Evolutionary conservation across 345 rosid species (phyloP), one percentile per base, ranked within the genome.

Genomic region (Eucalyptus globulus): DNA sequence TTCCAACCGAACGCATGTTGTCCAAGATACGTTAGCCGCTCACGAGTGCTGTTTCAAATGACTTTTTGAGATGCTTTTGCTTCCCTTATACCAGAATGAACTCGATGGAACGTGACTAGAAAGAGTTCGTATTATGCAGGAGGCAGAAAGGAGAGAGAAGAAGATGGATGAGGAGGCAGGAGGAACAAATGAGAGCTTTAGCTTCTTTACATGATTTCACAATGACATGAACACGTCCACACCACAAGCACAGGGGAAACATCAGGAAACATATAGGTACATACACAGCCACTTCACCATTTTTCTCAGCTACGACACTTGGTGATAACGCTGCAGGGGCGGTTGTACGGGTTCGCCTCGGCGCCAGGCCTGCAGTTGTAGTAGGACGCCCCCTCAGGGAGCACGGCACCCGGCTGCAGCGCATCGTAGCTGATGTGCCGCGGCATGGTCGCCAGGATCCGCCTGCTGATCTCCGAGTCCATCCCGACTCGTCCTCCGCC

Each of bases 361-460:
- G 96, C 96, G n/a, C 98, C 97, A 2, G 91, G 88, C 89, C 88
- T 91, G 89, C 99, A 97, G 91, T 97, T 97, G 89, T 97, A 97
- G 92, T 96, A 97, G 24, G 98, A 95, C 0, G 96, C 96, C 24
- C 99, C 93, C 97, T 95, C 67, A 49, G 93, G 9, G 98, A 96
- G 93, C 99, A 96, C 3, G 99, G 98, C 47, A 94, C 94, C 89
- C 86, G 95, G 87, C 92, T 91, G 94, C 94, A 97, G 90, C 3
- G 98, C 94, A 5, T 85, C 94, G 49, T 95, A 97, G 94, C 99
- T 96, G 92, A 97, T 95, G 92, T 95, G 95, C n/a, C 6, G 19
- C 12, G 14, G 43, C 3, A 95, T 67, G 29, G 97, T 95, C 5
- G 96, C 96, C 89, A 97, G 86, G 90, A 96, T 89, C 81, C 99